Conservation (phyloP, 2,329 filamentous ascomycete species). For the Epichloe elymi region DNA sequence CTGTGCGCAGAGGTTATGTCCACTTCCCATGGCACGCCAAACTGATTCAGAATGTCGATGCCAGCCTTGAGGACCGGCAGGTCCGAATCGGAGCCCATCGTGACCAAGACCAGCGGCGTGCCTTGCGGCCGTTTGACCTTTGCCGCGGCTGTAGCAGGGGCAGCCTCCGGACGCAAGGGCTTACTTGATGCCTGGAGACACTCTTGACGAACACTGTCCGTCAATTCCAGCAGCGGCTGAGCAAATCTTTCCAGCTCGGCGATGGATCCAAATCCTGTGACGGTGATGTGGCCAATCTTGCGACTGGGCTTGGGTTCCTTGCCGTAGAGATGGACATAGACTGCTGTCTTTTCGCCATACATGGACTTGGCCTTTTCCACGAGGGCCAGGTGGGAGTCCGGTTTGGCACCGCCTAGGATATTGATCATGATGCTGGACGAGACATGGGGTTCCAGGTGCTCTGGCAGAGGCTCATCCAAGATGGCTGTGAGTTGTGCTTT, state of each 20-base stretch:
- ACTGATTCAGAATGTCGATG: conserved; percentile 52
- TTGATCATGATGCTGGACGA: conserved; percentile 65
- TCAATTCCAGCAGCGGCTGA: conserved; percentile 54
- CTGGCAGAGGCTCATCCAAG: conserved; percentile 47
- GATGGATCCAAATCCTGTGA: conserved; percentile 55
- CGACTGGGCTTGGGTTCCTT: conserved; percentile 77
- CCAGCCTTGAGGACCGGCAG: conserved; percentile 53
- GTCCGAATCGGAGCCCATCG: conserved; percentile 76
- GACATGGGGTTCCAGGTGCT: conserved; percentile 44
- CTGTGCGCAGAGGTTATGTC: conserved; percentile 72
- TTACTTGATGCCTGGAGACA: conserved; percentile 26
- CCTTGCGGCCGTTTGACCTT: conserved; percentile 5
- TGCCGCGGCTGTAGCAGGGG: background rate
- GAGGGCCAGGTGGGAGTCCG: conserved; percentile 46
- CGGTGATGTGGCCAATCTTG: conserved; percentile 91
- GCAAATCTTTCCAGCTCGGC: conserved; percentile 47
- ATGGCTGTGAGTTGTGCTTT: conserved; percentile 82
- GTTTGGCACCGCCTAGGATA: conserved; percentile 56
- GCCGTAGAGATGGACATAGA: conserved; percentile 75
- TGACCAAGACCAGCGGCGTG: conserved; percentile 55
- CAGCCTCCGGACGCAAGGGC: conserved; percentile 18
- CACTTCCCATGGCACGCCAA: conserved; percentile 57
- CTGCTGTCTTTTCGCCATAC: conserved; percentile 32
- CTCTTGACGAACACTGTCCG: conserved; percentile 45
- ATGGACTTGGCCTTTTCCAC: conserved; percentile 31